Conservation (phyloP, 768 basidiomycete species). For the Vararia minispora region DNA sequence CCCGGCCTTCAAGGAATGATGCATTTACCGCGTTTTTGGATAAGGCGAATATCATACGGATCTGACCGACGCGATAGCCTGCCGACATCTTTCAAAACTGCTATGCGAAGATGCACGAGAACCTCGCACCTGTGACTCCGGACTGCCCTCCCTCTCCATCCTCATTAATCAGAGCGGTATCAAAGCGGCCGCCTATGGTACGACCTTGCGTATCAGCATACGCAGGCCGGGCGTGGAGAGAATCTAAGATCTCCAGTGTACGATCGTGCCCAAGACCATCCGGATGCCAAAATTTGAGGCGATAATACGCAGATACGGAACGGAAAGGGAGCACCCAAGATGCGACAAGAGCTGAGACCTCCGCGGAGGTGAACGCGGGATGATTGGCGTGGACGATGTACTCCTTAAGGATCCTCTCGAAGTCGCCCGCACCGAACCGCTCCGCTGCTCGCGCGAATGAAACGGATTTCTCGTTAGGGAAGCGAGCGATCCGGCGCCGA, state of each 20-base stretch:
- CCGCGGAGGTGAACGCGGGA: conserved; percentile 9
- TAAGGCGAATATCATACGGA: conserved; percentile 18
- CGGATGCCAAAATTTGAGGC: conserved; percentile 17
- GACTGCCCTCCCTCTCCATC: conserved; percentile 1
- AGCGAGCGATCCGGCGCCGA: neutral
- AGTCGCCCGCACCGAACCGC: neutral
- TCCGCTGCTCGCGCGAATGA: neutral
- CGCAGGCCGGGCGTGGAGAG: conserved; percentile 22
- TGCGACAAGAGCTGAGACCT: conserved; percentile 11
- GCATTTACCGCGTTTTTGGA: neutral
- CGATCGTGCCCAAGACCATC: conserved; percentile 1
- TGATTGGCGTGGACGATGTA: conserved; percentile 16
- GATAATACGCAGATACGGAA: conserved; percentile 22
- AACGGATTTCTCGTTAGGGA: neutral
- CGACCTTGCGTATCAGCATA: conserved; percentile 9
- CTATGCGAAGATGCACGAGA: neutral
- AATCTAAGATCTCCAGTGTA: conserved; percentile 15
- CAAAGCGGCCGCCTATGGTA: conserved; percentile 21
- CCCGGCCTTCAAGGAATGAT: conserved; percentile 3
- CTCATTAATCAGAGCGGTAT: conserved; percentile 22
- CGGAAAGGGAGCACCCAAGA: conserved; percentile 15
- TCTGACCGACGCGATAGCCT: conserved; percentile 19
- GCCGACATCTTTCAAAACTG: conserved; percentile 1
- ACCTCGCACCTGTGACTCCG: conserved; percentile 14
- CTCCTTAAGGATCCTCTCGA: conserved; percentile 12